phyloP scores from a whole-genome alignment of 169 alveolate genomes.

The Plasmodium chabaudi region DNA sequence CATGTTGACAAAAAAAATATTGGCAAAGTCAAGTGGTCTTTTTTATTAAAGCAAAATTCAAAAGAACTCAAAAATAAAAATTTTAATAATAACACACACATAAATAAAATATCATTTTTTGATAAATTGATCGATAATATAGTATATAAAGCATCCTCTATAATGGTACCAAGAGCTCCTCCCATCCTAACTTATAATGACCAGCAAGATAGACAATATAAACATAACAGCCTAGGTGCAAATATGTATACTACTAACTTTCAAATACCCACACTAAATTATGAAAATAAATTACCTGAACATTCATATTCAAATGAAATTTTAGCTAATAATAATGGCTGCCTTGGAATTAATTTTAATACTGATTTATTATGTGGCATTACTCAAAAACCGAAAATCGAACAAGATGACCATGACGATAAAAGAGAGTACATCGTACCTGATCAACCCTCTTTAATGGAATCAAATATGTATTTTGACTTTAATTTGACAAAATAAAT shows the following conservation, averaged over 20 bases:
- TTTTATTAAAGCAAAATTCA: neutral
- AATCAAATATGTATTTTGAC: slow-evolving; percentile 16
- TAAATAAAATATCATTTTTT: no score
- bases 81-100: no score
- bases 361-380: slow-evolving; percentile 22
- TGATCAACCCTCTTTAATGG: neutral
- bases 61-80: neutral
- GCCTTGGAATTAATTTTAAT: slow-evolving; percentile 24
- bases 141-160: no score
- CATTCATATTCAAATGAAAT: slow-evolving; percentile 10
- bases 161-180: no score
- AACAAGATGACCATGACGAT: neutral
- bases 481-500: slow-evolving; percentile 22
- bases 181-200: no score
- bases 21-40: slow-evolving; percentile 2
- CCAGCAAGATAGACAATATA: no score
- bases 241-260: neutral
- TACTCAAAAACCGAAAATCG: neutral
- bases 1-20: slow-evolving; percentile 13
- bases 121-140: no score
- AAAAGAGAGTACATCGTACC: neutral
- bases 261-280: neutral
- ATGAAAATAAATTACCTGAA: neutral
- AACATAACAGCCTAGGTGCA: no score
- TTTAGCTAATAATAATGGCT: neutral